A percentile compares a stretch with the other conserved stretches of the same genome.
Conservation (phyloP, 495 filamentous ascomycete genomes). For the Aspergillus asperescens region DNA sequence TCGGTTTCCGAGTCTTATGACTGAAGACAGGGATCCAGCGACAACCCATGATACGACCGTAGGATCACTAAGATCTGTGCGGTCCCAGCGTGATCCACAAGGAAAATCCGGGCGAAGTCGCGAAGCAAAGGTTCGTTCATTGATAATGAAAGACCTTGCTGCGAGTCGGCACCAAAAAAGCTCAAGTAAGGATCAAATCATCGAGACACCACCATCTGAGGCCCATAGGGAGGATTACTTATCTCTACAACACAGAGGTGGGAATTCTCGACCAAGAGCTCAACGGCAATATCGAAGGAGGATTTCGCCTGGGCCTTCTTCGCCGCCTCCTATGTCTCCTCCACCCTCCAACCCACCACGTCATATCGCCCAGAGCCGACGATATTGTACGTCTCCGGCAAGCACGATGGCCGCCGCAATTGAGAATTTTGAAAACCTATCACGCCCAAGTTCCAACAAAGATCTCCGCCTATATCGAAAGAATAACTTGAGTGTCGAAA, state of each 20-base stretch:
- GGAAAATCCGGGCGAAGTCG: slow-evolving; percentile 17
- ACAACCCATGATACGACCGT: background rate
- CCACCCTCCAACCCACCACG: slow-evolving; percentile 24
- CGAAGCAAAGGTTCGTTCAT: slow-evolving; percentile 23
- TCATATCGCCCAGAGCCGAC: slow-evolving; percentile 13
- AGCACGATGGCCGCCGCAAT: background rate
- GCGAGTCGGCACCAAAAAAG: slow-evolving; percentile 16
- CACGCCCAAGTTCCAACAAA: slow-evolving; percentile 14
- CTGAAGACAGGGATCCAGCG: background rate
- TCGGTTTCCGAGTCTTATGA: background rate
- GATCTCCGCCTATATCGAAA: slow-evolving; percentile 22
- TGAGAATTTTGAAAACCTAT: slow-evolving; percentile 7
- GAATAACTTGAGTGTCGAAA: slow-evolving; percentile 26
- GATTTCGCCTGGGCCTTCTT: slow-evolving; percentile 27
- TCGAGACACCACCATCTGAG: slow-evolving; percentile 5
- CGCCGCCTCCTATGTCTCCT: slow-evolving; percentile 29
- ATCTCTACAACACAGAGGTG: background rate
- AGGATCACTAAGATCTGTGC: background rate
- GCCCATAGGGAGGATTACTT: background rate
- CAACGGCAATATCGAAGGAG: slow-evolving; percentile 16
- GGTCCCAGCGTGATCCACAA: background rate
- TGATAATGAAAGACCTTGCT: slow-evolving; percentile 24
- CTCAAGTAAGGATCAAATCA: background rate
- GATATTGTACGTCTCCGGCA: slow-evolving; percentile 20
- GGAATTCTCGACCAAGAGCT: background rate